Percentiles rank a stretch among this genome's conserved stretches.
Evolutionary conservation across 352 stramenopile species (phyloP).

Genomic region (Phytophthora quininea): DNA sequence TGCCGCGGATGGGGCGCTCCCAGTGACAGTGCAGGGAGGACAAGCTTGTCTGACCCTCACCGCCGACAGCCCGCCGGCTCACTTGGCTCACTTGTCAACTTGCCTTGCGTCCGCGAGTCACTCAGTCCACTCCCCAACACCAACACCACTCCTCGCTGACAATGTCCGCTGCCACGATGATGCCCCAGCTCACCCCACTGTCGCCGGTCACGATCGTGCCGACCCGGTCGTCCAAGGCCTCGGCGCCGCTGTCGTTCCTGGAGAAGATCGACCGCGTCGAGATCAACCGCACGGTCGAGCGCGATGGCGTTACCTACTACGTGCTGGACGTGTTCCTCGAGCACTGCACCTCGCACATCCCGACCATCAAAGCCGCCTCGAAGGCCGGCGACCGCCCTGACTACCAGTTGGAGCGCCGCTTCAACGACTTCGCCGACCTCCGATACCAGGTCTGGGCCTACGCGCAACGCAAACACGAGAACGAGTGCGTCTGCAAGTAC

Average conservation of each 20-base stretch:
- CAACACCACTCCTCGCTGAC: neutral
- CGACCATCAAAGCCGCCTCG: conserved; percentile 35
- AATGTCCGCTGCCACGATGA: conserved; percentile 2
- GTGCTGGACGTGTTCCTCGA: conserved; percentile 55
- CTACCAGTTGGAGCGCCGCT: conserved; percentile 34
- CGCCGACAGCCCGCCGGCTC: neutral
- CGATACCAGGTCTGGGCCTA: conserved; percentile 19
- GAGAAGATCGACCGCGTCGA: conserved; percentile 38
- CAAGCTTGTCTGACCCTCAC: conserved; percentile 2
- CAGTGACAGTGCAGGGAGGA: conserved; percentile 4
- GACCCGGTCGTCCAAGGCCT: neutral
- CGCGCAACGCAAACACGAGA: conserved; percentile 18
- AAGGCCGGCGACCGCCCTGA: conserved; percentile 18
- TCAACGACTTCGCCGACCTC: conserved; percentile 38
- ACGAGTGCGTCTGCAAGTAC: conserved; percentile 25
- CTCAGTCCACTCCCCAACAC: neutral
- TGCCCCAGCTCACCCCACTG: neutral
- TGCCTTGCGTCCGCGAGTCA: neutral
- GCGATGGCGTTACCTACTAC: conserved; percentile 48
- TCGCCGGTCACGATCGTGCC: conserved; percentile 1
- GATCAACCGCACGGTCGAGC: conserved; percentile 35
- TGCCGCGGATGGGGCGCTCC: neutral
- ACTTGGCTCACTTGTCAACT: conserved; percentile 4
- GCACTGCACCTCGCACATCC: conserved; percentile 48
- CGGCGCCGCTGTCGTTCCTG: conserved; percentile 26